These are phyloP conservation scores for Carex scoparia DNA, from an alignment of 176 grass and related monocot genomes.

Conservation along the genomic window DNA sequence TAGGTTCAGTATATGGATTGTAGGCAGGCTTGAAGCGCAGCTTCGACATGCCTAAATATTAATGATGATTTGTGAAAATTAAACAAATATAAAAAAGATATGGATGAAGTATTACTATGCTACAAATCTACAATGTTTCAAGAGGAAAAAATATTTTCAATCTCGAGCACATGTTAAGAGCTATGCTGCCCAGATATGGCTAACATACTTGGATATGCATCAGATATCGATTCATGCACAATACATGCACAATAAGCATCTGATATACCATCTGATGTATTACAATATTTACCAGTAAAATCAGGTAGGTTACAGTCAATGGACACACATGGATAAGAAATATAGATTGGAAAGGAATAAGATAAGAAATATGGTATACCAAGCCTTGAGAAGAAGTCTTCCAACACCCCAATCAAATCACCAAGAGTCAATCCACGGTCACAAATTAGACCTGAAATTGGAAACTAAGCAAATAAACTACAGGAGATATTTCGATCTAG, in stretches of 20 bases:
- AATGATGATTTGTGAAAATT: neutral
- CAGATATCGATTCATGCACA: neutral
- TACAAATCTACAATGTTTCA: neutral
- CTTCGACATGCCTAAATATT: slow-evolving; percentile 67
- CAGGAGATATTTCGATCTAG: neutral
- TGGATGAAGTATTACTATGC: neutral
- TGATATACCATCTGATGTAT: neutral
- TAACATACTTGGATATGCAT: neutral
- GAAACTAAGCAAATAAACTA: neutral
- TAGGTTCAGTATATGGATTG: slow-evolving; percentile 93
- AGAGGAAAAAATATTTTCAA: neutral
- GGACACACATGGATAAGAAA: neutral
- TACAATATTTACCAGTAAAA: neutral
- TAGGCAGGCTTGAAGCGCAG: slow-evolving; percentile 97
- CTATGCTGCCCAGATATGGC: neutral
- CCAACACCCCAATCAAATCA: slow-evolving; percentile 88
- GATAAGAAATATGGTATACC: slow-evolving; percentile 34
- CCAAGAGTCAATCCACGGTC: slow-evolving; percentile 85
- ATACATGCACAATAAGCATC: neutral
- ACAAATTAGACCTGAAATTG: slow-evolving; percentile 74
- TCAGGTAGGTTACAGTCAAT: neutral
- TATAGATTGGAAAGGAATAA: neutral
- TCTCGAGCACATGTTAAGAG: neutral
- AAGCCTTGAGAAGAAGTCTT: slow-evolving; percentile 91
- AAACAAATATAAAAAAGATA: neutral